These are phyloP conservation scores for Delonix regia DNA, from an alignment of 306 rosid species.

Conservation along the genomic window DNA sequence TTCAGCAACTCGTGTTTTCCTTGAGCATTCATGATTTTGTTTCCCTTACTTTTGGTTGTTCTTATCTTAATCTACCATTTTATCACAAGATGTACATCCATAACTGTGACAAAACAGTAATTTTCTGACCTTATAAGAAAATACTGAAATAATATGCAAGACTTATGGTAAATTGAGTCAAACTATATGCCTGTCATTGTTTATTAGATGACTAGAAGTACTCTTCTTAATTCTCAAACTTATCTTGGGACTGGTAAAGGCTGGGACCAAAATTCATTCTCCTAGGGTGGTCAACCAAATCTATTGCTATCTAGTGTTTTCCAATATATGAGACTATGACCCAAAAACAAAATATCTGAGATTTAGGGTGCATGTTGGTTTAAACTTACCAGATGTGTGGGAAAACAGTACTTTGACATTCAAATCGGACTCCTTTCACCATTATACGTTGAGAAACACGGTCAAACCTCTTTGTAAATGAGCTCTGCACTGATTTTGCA, in stretches of 20 bases:
- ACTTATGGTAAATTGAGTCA: not conserved
- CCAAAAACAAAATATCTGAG: not conserved
- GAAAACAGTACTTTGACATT: no score
- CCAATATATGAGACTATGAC: not conserved
- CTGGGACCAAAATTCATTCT: not conserved
- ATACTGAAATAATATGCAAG: slow-evolving; percentile 4
- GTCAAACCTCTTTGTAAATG: no score
- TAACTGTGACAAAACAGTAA: slow-evolving; percentile 2
- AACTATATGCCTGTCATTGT: not conserved
- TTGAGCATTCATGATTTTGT: no score
- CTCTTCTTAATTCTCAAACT: not conserved
- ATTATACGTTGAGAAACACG: no score
- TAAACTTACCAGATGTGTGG: no score
- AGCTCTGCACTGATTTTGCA: no score
- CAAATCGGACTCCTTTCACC: no score
- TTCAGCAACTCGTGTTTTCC: slow-evolving; percentile 7
- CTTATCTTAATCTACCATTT: slow-evolving; percentile 10
- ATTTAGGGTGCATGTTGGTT: not conserved
- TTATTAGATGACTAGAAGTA: not conserved
- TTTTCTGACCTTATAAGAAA: not conserved
- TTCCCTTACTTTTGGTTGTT: not conserved
- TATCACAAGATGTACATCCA: not conserved
- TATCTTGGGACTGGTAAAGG: not conserved
- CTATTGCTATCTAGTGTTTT: not conserved
- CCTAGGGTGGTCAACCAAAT: not conserved